Conservation (phyloP, 2,329 filamentous ascomycete genomes). For the Orbilia brochopaga region DNA sequence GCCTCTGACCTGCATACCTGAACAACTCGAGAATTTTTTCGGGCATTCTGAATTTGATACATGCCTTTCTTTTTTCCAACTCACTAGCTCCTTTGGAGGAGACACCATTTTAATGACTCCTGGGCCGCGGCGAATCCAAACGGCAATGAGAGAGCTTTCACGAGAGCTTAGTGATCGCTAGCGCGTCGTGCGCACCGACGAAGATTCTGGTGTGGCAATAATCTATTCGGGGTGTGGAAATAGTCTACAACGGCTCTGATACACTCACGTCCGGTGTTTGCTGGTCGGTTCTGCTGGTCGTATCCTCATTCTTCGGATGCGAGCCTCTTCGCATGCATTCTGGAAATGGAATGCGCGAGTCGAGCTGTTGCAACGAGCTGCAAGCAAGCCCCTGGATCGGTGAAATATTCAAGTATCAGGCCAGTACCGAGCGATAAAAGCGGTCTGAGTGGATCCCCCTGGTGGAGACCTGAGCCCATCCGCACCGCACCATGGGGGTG, state of each 20-base stretch:
- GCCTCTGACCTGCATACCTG: not conserved
- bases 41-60: not conserved
- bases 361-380: slow-evolving; percentile 18
- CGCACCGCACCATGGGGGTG: slow-evolving; percentile 32
- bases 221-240: slow-evolving; percentile 18
- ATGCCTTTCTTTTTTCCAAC: not conserved
- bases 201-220: slow-evolving; percentile 21
- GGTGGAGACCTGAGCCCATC: slow-evolving; percentile 22
- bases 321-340: slow-evolving; percentile 11
- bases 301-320: slow-evolving; percentile 26
- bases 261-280: slow-evolving; percentile 26
- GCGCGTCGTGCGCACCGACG: not conserved
- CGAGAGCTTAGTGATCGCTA: not conserved
- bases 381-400: slow-evolving; percentile 24
- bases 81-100: not conserved
- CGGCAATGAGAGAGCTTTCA: not conserved
- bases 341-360: slow-evolving; percentile 32
- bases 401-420: slow-evolving; percentile 36
- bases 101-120: not conserved
- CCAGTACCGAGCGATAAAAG: slow-evolving; percentile 35
- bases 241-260: slow-evolving; percentile 1
- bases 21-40: not conserved
- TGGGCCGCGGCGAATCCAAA: not conserved
- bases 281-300: slow-evolving; percentile 16
- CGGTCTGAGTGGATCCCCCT: slow-evolving; percentile 22